Conservation (phyloP, 768 basidiomycete genomes). For the Hypsizygus marmoreus region DNA sequence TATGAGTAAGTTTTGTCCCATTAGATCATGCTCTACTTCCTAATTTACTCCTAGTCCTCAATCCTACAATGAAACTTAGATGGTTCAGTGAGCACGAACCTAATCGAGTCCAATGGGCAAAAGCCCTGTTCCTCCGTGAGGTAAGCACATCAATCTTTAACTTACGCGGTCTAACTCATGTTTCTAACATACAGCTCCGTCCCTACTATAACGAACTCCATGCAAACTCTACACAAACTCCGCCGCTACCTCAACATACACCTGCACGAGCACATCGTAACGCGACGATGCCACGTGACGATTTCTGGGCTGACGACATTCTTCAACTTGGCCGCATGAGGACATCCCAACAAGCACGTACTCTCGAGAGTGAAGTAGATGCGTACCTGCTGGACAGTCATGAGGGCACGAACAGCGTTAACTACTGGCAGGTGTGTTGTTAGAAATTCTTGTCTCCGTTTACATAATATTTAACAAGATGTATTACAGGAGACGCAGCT, state of each 20-base stretch:
- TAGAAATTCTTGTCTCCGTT: no score
- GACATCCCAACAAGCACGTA: neutral
- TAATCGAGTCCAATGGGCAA: no score
- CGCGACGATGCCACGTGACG: neutral
- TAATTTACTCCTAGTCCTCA: no score
- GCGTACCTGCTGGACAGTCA: constrained; percentile 17
- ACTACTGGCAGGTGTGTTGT: constrained; percentile 24
- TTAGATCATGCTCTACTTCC: no score
- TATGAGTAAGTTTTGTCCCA: constrained; percentile 16
- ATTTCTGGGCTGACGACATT: constrained; percentile 12
- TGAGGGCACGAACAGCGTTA: constrained; percentile 4
- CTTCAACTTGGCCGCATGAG: neutral
- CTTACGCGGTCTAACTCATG: no score
- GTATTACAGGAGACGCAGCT: constrained; percentile 18
- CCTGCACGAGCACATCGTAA: neutral
- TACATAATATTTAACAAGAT: neutral
- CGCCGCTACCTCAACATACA: neutral
- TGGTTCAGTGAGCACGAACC: no score
- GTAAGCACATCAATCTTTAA: no score
- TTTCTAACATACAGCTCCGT: no score
- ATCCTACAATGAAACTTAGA: no score
- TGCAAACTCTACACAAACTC: neutral
- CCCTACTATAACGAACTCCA: neutral
- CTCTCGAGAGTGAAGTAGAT: constrained; percentile 19
- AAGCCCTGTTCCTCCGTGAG: no score